Base-by-base conservation (phyloP, 495 filamentous ascomycete species). In the Penicillium argentinense region DNA sequence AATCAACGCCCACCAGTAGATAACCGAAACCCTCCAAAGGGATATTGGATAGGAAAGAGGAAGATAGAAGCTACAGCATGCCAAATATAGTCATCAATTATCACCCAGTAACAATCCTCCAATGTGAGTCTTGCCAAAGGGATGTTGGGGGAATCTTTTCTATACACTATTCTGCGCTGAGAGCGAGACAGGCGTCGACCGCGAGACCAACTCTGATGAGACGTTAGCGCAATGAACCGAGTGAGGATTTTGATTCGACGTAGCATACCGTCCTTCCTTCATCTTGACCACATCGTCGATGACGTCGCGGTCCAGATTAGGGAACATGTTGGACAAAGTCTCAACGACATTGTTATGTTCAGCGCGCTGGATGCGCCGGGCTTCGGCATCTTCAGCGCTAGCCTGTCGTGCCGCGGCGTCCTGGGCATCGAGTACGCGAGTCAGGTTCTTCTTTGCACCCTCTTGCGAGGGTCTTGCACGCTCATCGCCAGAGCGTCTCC, bases 341-440 rank as follows among this genome's bases (percentile, higher is more conserved):
- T 97, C 92, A 1, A 97, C 93, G 4, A 99, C 84, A 59, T 88
- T 88, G 30, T 81, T 75, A 62, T 97, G 91, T 72, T 99, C 93
- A 24, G 81, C 84, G 37, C 84, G 76, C 47, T 91, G 85, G 51
- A 99, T 86, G 33, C 87, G 76, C 38, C 87, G 82, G 22, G 92
- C 92, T 65, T 97, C 89, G 8, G 91, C 95, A 22, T 82, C 82
- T 67, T 99, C 93, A 0, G 89, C 92, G 45, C 88, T 93, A 3
- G 95, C 95, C 62, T 97, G 93, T 12, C 88, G 77, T 16, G 90
- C 91, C n/a, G 91, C 93, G 23, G 91, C 86, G 62, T 97, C 92
- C 68, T 95, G 89, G 5, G 89, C 88, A 39, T 69, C 64, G 3
- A 66, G 58, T 1, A 59, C 65, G 26, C 56, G 54, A 12, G 54